phyloP scores from a whole-genome alignment of 306 rosid genomes.

The Fagus crenata region DNA sequence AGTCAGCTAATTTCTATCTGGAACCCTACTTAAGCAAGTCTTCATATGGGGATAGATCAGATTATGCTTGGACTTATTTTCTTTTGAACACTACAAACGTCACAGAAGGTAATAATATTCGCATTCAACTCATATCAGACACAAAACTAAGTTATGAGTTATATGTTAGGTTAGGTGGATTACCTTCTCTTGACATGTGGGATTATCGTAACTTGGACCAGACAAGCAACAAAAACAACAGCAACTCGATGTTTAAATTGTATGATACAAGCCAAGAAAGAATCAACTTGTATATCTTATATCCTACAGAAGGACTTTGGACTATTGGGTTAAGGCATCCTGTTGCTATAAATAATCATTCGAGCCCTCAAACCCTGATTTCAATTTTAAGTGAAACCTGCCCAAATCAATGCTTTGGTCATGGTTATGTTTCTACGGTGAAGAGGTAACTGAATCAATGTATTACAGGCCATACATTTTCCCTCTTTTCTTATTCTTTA shows the following conservation, averaged over 20 bases:
- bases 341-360: not conserved
- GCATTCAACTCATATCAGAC: conserved; percentile 17
- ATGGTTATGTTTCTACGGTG: not conserved
- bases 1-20: not conserved
- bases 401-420: conserved; percentile 19
- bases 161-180: conserved; percentile 11
- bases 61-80: conserved; percentile 24
- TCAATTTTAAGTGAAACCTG: not conserved
- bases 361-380: not conserved
- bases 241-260: not conserved
- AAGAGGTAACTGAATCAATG: not conserved
- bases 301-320: conserved; percentile 13
- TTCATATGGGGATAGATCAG: not conserved
- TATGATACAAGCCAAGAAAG: conserved; percentile 13
- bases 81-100: not conserved
- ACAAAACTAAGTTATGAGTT: conserved; percentile 1
- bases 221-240: not conserved
- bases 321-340: conserved; percentile 16
- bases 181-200: conserved; percentile 11
- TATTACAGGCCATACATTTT: not conserved
- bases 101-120: not conserved
- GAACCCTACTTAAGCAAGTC: conserved; percentile 14
- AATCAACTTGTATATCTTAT: conserved; percentile 21
- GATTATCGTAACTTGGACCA: conserved; percentile 5
- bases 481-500: not conserved